Evolutionary conservation across 2,329 filamentous ascomycete species (phyloP).

Genomic region (Cladosporium sp.): DNA sequence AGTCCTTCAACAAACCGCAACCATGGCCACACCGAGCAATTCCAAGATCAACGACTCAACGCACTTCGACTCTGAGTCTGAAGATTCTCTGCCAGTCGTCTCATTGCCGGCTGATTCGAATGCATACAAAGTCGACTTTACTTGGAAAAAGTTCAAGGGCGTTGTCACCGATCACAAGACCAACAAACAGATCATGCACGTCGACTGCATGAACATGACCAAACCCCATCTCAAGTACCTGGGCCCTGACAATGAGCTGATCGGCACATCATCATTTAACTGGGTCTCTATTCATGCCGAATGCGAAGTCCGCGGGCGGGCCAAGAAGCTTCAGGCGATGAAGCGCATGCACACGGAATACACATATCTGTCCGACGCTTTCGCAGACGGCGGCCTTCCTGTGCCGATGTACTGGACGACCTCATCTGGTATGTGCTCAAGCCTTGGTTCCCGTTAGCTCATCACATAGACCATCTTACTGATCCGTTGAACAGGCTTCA

Average conservation of each 20-base stretch:
- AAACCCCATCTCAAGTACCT: conserved; percentile 5
- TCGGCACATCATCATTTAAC: conserved; percentile 9
- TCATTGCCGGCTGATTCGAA: not conserved
- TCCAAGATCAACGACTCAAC: not conserved
- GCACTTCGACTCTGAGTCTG: too few relatives aligned
- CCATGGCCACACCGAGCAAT: not conserved
- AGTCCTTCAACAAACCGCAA: not conserved
- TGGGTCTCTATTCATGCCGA: conserved; percentile 9
- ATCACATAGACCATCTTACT: too few relatives aligned
- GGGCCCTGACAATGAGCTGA: not conserved
- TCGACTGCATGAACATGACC: conserved; percentile 4
- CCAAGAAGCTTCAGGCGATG: conserved; percentile 9
- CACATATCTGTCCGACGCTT: conserved; percentile 8
- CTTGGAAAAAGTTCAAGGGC: conserved; percentile 5
- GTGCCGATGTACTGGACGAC: conserved; percentile 10
- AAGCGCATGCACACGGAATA: conserved; percentile 3
- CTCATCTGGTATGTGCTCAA: not conserved
- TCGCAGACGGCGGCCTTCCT: not conserved
- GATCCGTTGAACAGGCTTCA: not conserved
- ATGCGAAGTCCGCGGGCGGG: conserved; percentile 2
- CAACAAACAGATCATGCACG: not conserved
- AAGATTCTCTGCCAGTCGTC: too few relatives aligned
- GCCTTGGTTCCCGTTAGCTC: too few relatives aligned
- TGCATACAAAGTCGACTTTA: conserved; percentile 3
- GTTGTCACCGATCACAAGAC: conserved; percentile 1